Evolutionary conservation across 164 flowering plant species (phyloP).

Genomic region (Vitis rupestris): DNA sequence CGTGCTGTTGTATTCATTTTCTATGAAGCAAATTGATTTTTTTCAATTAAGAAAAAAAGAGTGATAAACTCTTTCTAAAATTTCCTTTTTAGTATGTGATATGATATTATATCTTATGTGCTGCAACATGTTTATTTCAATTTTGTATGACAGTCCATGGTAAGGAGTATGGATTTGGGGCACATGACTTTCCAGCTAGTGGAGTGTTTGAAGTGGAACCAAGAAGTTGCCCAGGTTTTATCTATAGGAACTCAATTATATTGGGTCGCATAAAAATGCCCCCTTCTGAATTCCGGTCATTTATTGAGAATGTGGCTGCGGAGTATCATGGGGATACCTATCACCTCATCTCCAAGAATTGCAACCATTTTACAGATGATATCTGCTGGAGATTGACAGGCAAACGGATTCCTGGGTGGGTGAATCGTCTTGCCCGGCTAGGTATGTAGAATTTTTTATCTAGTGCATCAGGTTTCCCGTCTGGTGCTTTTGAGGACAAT

Average conservation of each 20-base stretch:
- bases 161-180: slow-evolving; percentile 88
- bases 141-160: slow-evolving; percentile 60
- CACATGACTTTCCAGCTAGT: slow-evolving; percentile 81
- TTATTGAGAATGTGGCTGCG: slow-evolving; percentile 59
- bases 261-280: slow-evolving; percentile 57
- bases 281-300: slow-evolving; percentile 54
- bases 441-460: slow-evolving; percentile 33
- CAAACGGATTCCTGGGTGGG: slow-evolving; percentile 78
- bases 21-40: no score
- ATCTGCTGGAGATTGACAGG: slow-evolving; percentile 58
- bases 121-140: neutral
- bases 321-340: slow-evolving; percentile 91
- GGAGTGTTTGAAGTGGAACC: slow-evolving; percentile 96
- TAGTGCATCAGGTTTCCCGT: no score
- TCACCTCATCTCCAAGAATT: slow-evolving; percentile 82
- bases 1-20: no score
- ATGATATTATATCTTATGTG: neutral
- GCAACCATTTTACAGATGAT: slow-evolving; percentile 88
- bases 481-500: no score
- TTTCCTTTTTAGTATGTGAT: neutral
- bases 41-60: neutral
- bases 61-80: no score
- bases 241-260: slow-evolving; percentile 60
- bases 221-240: slow-evolving; percentile 76
- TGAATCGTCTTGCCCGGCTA: slow-evolving; percentile 76